phyloP scores from a whole-genome alignment of 1,284 basidiomycete species.

The Hemileia vastatrix region DNA sequence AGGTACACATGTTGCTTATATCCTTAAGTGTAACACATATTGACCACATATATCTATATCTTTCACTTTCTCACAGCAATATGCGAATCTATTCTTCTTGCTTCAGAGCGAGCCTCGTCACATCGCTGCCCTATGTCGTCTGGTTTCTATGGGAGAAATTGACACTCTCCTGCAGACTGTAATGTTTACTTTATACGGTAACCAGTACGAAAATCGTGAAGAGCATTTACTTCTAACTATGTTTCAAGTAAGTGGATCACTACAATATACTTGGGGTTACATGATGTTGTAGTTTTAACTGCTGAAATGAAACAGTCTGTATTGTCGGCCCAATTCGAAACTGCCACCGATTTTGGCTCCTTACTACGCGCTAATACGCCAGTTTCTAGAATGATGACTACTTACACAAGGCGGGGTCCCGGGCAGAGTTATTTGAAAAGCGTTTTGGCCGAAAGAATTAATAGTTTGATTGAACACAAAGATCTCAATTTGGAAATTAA shows the following conservation, averaged over 20 bases:
- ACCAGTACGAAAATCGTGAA: slow-evolving; percentile 97
- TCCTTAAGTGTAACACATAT: neutral
- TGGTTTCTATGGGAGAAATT: slow-evolving; percentile 90
- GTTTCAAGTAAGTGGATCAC: slow-evolving; percentile 57
- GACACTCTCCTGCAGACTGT: slow-evolving; percentile 98
- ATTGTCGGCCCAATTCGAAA: slow-evolving; percentile 94
- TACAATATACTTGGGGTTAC: neutral
- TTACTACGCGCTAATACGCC: slow-evolving; percentile 95
- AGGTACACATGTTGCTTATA: slow-evolving; percentile 31
- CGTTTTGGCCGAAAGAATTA: slow-evolving; percentile 92
- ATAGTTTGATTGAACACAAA: slow-evolving; percentile 95
- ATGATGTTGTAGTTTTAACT: no score
- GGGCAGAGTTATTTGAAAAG: slow-evolving; percentile 96
- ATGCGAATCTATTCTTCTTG: slow-evolving; percentile 97
- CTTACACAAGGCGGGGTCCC: slow-evolving; percentile 93
- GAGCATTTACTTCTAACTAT: slow-evolving; percentile 96
- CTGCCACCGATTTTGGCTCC: slow-evolving; percentile 92
- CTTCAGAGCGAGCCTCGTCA: slow-evolving; percentile 95
- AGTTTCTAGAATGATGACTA: slow-evolving; percentile 99
- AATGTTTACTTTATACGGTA: slow-evolving; percentile 99
- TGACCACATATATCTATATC: neutral
- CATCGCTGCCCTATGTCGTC: slow-evolving; percentile 89
- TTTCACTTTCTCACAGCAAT: slow-evolving; percentile 56
- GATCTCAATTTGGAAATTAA: slow-evolving; percentile 98
- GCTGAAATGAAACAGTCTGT: slow-evolving; percentile 63